These are phyloP conservation scores for Podila minutissima DNA, from an alignment of 192 early-diverging fungal genomes.

Conservation along the genomic window DNA sequence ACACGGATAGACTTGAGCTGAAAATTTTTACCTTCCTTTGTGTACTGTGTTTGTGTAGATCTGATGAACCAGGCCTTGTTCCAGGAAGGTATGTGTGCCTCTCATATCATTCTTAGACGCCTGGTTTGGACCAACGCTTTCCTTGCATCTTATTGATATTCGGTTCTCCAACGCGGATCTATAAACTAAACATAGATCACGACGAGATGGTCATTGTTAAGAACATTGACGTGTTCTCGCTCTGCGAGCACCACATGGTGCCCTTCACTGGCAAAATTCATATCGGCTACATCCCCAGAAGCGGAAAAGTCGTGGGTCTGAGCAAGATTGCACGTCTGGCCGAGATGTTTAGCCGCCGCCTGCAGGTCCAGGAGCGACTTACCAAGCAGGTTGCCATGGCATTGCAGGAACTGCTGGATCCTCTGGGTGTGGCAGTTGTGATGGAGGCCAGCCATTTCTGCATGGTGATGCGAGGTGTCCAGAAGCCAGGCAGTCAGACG, in stretches of 20 bases:
- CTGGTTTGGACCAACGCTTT: no score
- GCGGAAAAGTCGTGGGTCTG: slow-evolving; percentile 94
- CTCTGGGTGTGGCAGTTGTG: slow-evolving; percentile 97
- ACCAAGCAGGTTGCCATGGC: slow-evolving; percentile 98
- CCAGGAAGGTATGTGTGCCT: slow-evolving; percentile 38
- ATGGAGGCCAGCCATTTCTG: slow-evolving; percentile 98
- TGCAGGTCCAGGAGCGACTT: slow-evolving; percentile 98
- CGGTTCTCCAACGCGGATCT: no score
- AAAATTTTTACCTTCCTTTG: not conserved
- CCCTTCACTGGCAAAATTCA: slow-evolving; percentile 98
- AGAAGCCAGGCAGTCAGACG: slow-evolving; percentile 96
- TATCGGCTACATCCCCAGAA: slow-evolving; percentile 95
- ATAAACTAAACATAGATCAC: slow-evolving; percentile 67
- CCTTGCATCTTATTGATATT: not conserved
- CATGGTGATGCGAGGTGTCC: slow-evolving; percentile 98
- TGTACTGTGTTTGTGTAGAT: slow-evolving; percentile 13
- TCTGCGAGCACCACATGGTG: slow-evolving; percentile 99
- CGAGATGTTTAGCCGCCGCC: slow-evolving; percentile 96
- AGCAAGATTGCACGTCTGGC: slow-evolving; percentile 99
- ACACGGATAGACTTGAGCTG: not conserved
- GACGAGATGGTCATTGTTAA: slow-evolving; percentile 99
- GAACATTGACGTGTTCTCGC: slow-evolving; percentile 94
- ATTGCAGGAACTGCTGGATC: slow-evolving; percentile 90
- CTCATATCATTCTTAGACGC: not conserved
- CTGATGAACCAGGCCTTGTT: slow-evolving; percentile 51